Conservation (phyloP, 345 rosid genomes). For the Nephelium lappaceum region DNA sequence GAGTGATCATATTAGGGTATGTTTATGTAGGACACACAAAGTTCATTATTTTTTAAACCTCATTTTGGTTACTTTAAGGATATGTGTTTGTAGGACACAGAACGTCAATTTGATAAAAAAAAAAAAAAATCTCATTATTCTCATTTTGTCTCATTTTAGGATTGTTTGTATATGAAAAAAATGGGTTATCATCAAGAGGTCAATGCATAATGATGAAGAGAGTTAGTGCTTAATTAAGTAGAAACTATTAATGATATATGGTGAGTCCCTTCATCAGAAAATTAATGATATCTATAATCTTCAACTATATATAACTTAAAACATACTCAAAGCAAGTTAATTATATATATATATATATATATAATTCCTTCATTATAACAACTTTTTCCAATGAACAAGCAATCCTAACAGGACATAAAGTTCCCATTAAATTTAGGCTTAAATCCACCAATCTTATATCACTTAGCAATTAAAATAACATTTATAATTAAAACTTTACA, state of each 20-base stretch:
- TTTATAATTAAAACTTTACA: not conserved
- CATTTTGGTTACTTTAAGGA: not conserved
- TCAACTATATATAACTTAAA: slow-evolving; percentile 16
- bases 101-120: not conserved
- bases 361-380: slow-evolving; percentile 9
- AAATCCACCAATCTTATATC: not conserved
- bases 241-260: slow-evolving; percentile 5
- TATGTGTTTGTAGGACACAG: not conserved
- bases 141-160: not conserved
- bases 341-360: no score
- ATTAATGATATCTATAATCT: slow-evolving; percentile 3
- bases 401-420: not conserved
- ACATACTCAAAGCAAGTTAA: slow-evolving; percentile 2
- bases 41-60: not conserved
- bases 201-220: slow-evolving; percentile 18
- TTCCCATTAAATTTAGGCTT: not conserved
- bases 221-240: slow-evolving; percentile 22
- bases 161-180: not conserved
- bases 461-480: not conserved
- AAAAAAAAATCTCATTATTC: not conserved
- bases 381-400: slow-evolving; percentile 4
- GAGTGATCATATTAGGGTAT: not conserved
- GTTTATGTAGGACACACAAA: slow-evolving; percentile 2
- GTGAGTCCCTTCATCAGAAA: slow-evolving; percentile 8
- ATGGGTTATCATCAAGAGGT: not conserved